Base-by-base conservation (phyloP, 2,329 filamentous ascomycete species). In the Pseudogymnoascus sp. region DNA sequence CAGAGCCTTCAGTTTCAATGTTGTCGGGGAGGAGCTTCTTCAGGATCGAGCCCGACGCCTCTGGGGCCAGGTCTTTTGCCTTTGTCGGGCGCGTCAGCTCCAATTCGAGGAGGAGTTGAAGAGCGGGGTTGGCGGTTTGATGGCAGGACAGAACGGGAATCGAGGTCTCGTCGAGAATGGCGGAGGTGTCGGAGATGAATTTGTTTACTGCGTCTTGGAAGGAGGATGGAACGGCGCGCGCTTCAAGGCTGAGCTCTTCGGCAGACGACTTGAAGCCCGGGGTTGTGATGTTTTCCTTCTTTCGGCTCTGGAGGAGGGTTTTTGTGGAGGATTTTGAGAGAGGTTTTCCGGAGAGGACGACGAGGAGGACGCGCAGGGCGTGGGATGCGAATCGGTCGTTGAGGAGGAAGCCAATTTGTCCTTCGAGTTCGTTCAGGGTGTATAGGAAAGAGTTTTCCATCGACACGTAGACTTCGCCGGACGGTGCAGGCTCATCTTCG, bases 371-470 rank as follows among this genome's bases (percentile, higher is more conserved):
- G 57, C 94, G 85, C 44, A 99, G 79, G 0, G 90, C 88, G 71
- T 99, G 94, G 0, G 94, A 97, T 4, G 92, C 94, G 71, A 96
- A 97, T 39, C 79, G 76, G 72, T 97, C 91, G 1, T 91, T 96
- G 70, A 97, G 81, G 7, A 99, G 79, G 69, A 86, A 94, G 21
- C 87, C 85, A 69, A 97, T 80, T 64, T 92, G 88, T 10, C 86
- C 87, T 71, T 96, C 88, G n/a, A 99, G 78, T 76, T 97, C 94
- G 65, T 92, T 87, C 59, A 96, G 79, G 1, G 91, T 90, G 64
- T 86, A 80, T 50, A 97, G 81, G 71, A 96, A 95, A 62, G 96
- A 79, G 60, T 87, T 86, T 74, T 96, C 93, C 84, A 97, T 90
- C 2, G 86, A 85, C 3, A 83, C 77, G 62, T 80, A 74, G 9